phyloP scores from a whole-genome alignment of 768 basidiomycete species.

The Leccinellum albellum region DNA sequence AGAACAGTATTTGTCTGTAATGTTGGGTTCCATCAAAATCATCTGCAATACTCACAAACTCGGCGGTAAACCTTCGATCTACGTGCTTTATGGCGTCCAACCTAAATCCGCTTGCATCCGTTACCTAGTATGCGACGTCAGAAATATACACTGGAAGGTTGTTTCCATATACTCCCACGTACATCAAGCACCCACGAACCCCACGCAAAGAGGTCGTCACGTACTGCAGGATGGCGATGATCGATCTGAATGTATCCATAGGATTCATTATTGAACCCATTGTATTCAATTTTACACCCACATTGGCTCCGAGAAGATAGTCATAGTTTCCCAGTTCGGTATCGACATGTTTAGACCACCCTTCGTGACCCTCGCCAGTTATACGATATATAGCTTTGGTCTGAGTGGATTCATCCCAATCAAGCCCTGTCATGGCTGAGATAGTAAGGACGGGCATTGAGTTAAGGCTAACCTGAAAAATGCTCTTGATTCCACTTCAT shows the following conservation, averaged over 20 bases:
- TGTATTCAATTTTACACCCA: conserved; percentile 30
- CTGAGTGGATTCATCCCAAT: conserved; percentile 72
- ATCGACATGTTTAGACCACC: conserved; percentile 82
- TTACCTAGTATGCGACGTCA: conserved; percentile 44
- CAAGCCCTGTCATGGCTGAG: conserved; percentile 52
- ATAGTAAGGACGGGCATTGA: not conserved
- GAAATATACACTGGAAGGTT: not conserved
- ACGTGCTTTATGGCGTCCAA: conserved; percentile 93
- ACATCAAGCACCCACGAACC: conserved; percentile 71
- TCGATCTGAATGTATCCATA: conserved; percentile 55
- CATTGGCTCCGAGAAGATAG: conserved; percentile 73
- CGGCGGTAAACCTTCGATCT: conserved; percentile 62
- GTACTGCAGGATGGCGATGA: conserved; percentile 77
- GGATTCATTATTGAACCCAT: conserved; percentile 2
- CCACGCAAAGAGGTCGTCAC: conserved; percentile 72
- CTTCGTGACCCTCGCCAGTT: conserved; percentile 58
- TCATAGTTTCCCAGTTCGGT: conserved; percentile 86
- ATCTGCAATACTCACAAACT: conserved; percentile 50
- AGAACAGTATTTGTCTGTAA: not conserved
- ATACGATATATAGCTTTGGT: conserved; percentile 72
- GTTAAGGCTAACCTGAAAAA: conserved; percentile 58
- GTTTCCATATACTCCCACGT: not conserved
- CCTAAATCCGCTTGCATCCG: conserved; percentile 70
- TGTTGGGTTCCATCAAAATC: not conserved
- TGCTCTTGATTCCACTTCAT: conserved; percentile 75